These are phyloP conservation scores for Pilatotrama ljubarskyi DNA, from an alignment of 768 basidiomycete species.

Conservation along the genomic window DNA sequence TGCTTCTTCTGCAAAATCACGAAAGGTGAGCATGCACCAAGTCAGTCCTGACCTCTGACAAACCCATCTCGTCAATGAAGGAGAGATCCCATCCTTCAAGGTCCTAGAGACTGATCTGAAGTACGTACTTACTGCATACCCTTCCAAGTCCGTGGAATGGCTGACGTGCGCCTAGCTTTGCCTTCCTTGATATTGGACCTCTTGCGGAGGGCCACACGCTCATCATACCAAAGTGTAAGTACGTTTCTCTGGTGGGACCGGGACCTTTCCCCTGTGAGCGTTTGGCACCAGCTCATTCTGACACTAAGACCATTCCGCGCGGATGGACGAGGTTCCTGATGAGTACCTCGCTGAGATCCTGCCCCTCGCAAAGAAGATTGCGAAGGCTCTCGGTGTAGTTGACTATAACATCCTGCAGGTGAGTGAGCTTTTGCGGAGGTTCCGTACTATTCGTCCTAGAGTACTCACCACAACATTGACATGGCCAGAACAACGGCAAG, in stretches of 20 bases:
- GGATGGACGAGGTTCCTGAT: conserved; percentile 86
- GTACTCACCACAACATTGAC: neutral
- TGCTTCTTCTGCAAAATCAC: conserved; percentile 97
- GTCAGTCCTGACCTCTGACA: neutral
- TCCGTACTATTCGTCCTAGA: neutral
- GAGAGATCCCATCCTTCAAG: conserved; percentile 88
- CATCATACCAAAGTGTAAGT: conserved; percentile 86
- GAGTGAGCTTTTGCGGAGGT: neutral
- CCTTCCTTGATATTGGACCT: conserved; percentile 92
- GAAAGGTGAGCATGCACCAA: conserved; percentile 52
- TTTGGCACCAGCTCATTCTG: neutral
- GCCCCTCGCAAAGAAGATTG: conserved; percentile 87
- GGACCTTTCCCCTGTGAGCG: too few relatives aligned
- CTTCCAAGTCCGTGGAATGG: too few relatives aligned
- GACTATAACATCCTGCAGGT: conserved; percentile 87
- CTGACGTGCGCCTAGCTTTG: conserved; percentile 35
- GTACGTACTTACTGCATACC: too few relatives aligned
- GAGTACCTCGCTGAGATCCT: conserved; percentile 75
- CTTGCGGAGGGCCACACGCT: conserved; percentile 85
- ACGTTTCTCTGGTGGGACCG: too few relatives aligned
- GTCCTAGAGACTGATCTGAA: conserved; percentile 71
- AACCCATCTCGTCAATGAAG: conserved; percentile 37
- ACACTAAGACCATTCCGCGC: conserved; percentile 72
- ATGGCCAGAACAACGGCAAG: conserved; percentile 63
- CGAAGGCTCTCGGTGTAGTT: conserved; percentile 63